Percentiles rank a stretch among this genome's conserved stretches.
Evolutionary conservation across 345 rosid genomes (phyloP).

Genomic region (Euclidium syriacum): DNA sequence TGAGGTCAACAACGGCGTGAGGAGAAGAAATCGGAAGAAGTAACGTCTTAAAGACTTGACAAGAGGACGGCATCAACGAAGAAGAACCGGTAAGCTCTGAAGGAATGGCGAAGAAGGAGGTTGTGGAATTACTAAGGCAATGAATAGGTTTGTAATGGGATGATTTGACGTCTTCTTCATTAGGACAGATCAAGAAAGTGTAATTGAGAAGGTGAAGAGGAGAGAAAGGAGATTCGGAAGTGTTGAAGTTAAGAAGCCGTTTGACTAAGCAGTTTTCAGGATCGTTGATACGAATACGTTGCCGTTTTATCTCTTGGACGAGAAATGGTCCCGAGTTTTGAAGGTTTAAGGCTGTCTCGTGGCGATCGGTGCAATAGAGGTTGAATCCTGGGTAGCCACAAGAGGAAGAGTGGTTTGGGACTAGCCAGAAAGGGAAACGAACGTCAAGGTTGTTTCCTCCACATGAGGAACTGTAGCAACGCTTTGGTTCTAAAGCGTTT

Average conservation of each 20-base stretch:
- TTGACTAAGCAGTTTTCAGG: conserved; percentile 45
- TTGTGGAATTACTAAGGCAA: conserved; percentile 54
- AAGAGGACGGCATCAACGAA: conserved; percentile 26
- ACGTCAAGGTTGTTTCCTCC: conserved; percentile 23
- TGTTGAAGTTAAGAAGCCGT: conserved; percentile 42
- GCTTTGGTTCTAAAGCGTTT: conserved; percentile 4
- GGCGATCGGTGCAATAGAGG: conserved; percentile 33
- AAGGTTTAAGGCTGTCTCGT: conserved; percentile 34
- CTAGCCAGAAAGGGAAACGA: conserved; percentile 51
- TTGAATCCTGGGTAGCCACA: conserved; percentile 54
- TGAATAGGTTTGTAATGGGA: conserved; percentile 26
- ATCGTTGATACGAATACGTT: conserved; percentile 46
- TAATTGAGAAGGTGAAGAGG: conserved; percentile 31
- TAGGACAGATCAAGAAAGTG: conserved; percentile 58
- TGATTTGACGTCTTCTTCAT: conserved; percentile 1
- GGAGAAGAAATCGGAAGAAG: conserved; percentile 38
- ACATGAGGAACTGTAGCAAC: conserved; percentile 39
- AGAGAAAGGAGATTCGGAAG: conserved; percentile 50
- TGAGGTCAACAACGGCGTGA: conserved; percentile 23
- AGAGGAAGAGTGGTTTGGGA: conserved; percentile 24
- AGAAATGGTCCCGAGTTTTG: conserved; percentile 42
- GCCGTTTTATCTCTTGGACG: conserved; percentile 45
- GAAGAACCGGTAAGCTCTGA: background rate
- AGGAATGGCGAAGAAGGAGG: conserved; percentile 42
- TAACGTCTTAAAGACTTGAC: conserved; percentile 21